These are phyloP conservation scores for Oxytropis ochrocephala DNA, from an alignment of 306 rosid species.

Conservation along the genomic window DNA sequence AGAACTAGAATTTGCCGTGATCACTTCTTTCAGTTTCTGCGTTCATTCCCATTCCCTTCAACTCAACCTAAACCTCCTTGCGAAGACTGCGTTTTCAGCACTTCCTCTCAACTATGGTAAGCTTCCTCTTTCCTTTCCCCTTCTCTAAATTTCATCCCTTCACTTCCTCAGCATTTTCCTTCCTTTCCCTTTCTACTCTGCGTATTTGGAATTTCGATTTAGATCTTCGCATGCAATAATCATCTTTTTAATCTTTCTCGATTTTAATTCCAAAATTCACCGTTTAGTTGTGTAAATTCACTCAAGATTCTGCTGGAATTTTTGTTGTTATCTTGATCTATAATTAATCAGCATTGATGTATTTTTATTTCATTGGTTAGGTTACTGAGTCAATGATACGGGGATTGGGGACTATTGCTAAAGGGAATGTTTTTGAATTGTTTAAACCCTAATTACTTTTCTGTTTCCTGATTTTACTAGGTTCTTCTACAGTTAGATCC, in stretches of 20 bases:
- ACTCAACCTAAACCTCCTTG: background rate
- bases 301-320: background rate
- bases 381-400: too few species aligned
- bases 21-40: background rate
- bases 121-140: background rate
- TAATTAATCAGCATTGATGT: background rate
- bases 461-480: constrained; percentile 27
- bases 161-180: background rate
- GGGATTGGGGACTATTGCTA: too few species aligned
- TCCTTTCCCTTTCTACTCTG: background rate
- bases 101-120: constrained; percentile 23
- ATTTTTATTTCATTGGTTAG: too few species aligned
- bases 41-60: background rate
- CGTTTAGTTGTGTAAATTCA: background rate
- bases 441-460: background rate
- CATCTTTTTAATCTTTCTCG: background rate
- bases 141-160: background rate
- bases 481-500: constrained; percentile 85
- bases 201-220: background rate
- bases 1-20: too few species aligned
- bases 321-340: background rate
- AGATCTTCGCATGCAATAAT: background rate
- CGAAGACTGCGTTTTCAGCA: constrained; percentile 5
- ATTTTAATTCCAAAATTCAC: background rate
- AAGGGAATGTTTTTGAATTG: background rate